Evolutionary conservation across 2,329 filamentous ascomycete species (phyloP), one percentile per base, ranked within the genome.

Genomic region (Westerdykella sp.): DNA sequence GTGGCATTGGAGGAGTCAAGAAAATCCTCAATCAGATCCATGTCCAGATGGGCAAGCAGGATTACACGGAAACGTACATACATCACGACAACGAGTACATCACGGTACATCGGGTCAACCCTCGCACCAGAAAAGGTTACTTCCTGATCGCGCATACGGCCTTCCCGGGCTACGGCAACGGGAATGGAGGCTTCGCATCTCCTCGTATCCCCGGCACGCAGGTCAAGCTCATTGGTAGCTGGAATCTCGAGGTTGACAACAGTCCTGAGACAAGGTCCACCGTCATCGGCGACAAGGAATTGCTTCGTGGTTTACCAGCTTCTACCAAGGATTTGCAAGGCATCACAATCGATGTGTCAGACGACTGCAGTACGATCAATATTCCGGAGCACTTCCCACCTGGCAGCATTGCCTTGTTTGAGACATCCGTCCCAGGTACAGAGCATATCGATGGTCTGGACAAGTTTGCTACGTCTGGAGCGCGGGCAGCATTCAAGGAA

Each of bases 21-120:
- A 94, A 91, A 64, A 75, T 97, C 9, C 75, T 98, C 47, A 98
- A 98, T 65, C 83, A 91, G 59, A 91, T 98, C 39, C 94, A 98
- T 66, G 89, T 84, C 6, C 77, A 90, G 50, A 97, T 98, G 93
- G 93, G 93, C 49, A 86, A 89, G 60, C 88, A 97, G 51, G 86
- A 85, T 15, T 98, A 95, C 61, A 84, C 90, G 43, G 93, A 98
- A 67, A 95, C 89, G 6, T 91, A 96, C 60, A 88, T 98, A 41
- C 91, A 98, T 61, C 93, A 98, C 63, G 90, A 97, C 51, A 85
- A 87, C 43, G 86, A 98, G 65, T 96, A 95, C 62, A 85, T 98
- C 59, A 98, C 93, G 1, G 88, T 98, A 6, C 93, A 98, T 65
- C 79, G 94, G 48, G 88, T 97, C 2, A 90, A 98, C 60, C 93